Base-by-base conservation (phyloP, 2,329 filamentous ascomycete species). In the Trichoderma sp. region DNA sequence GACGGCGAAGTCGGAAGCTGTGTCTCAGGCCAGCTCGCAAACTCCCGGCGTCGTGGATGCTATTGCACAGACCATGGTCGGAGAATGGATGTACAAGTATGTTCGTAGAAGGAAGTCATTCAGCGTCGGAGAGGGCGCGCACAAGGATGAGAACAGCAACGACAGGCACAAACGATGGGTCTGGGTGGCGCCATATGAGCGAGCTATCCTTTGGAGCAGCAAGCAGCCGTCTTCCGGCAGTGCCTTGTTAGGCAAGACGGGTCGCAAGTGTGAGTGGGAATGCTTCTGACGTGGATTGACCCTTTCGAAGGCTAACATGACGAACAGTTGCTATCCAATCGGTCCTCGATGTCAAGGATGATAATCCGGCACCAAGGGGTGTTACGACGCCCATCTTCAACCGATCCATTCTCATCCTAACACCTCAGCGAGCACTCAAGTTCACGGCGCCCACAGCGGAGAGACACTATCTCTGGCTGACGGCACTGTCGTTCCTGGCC, bases 41-140 rank as follows among this genome's bases (percentile, higher is more conserved):
- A 86, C 89, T 50, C 90, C 90, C 0, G 90, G 88, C 51, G 92
- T 98, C 15, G 94, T 99, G 6, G 95, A 98, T 78, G 93, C 95
- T 3, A 98, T 99, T 76, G 93, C 95, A 1, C 93, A 96, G 74
- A 96, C 94, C 0, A 99, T 99, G 95, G 92, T 99, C 34, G 95
- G 95, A 44, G 95, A 98, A 73, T 95, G 92, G 90, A 94, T 96
- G 91, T 93, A 89, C 81, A 96, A 96, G 77, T 95, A 96, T 72
- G 90, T 94, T 41, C 85, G 91, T 59, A 86, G 91, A 75, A 87
- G 94, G 69, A 97, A 93, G 78, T 96, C 94, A 0, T 98, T 99
- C 74, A 92, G 92, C 21, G 87, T 94, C 61, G 79, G 85, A 3
- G 91, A 93, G 51, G 83, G 81, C 26, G 86, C 83, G 67, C 83